Evolutionary conservation across 1,139 yeast species (phyloP).

Genomic region (Arxiozyma slooffiae): DNA sequence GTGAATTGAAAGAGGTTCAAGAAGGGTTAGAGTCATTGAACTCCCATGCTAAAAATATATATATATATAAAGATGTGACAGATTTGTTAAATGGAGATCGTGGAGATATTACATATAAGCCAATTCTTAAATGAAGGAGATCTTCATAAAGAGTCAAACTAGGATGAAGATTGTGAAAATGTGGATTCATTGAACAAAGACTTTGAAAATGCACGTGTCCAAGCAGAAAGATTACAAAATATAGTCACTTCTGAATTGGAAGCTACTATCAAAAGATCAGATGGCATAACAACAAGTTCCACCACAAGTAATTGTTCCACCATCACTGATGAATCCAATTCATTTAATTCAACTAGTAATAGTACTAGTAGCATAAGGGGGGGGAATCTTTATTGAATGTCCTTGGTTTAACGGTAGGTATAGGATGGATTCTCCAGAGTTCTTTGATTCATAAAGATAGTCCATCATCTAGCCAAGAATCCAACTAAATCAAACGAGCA

Average conservation of each 20-base stretch:
- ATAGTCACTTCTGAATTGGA: neutral
- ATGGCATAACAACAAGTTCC: neutral
- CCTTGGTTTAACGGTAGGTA: constrained; percentile 1
- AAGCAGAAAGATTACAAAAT: constrained; percentile 1
- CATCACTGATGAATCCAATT: neutral
- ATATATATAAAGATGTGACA: neutral
- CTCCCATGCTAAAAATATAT: neutral
- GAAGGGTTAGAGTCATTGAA: neutral
- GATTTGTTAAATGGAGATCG: neutral
- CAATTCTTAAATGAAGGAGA: neutral
- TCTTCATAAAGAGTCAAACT: neutral
- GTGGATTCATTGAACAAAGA: neutral
- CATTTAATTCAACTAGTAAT: neutral
- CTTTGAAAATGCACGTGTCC: neutral
- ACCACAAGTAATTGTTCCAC: neutral
- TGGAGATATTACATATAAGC: neutral
- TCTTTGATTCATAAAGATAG: neutral
- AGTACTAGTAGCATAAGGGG: neutral
- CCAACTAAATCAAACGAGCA: neutral
- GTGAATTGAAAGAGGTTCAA: constrained; percentile 1
- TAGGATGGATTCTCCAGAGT: constrained; percentile 4
- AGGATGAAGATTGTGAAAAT: neutral
- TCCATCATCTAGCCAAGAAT: neutral
- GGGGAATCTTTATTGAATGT: neutral
- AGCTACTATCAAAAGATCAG: neutral